Evolutionary conservation across 768 basidiomycete species (phyloP), one percentile per base, ranked within the genome.

Genomic region (Leccinum olivaceopallidum): DNA sequence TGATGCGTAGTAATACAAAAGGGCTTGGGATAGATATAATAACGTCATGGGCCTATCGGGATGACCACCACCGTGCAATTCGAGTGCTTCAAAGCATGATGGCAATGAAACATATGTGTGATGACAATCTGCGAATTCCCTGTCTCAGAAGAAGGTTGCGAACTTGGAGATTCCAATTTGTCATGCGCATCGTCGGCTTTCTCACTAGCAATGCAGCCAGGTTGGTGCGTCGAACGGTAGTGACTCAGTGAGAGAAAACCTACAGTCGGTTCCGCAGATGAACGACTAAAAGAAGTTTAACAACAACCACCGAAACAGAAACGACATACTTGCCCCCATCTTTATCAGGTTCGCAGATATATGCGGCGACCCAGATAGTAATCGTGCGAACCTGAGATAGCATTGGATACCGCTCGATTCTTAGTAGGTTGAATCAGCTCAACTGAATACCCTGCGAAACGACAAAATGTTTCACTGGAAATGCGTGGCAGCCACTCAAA

Each of bases 21-120:
- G 28, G 8, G 28, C 28, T 28, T 28, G 26, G 26, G 26, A 28
- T 28, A 28, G 26, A 55, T 52, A 37, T 10, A 60, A 49, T 10
- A 57, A 51, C 18, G 56, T 63, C 42, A 48, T 20, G 2, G 65
- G 54, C n/a, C 54, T 53, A 54, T 66, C 65, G 8, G 16, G 54
- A 26, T 58, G 60, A 44, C 8, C 49, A 13, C 0, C 16, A 32
- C 2, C 8, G 7, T 51, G 65, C 20, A 63, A 20, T 4, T 26
- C 22, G 24, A 66, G 26, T 28, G 26, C 6, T 7, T 28, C 24
- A 24, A 24, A 24, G 24, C 10, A 47, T 47, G 44, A 47, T 2
- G 6, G 7, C 5, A 42, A 34, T 3, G 20, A 2, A 2, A 42
- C 57, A 13, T 48, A 51, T 53, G 53, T 14, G 59, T 63, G 14